Conservation (phyloP, 2,329 filamentous ascomycete genomes). For the Diaporthe sp. region DNA sequence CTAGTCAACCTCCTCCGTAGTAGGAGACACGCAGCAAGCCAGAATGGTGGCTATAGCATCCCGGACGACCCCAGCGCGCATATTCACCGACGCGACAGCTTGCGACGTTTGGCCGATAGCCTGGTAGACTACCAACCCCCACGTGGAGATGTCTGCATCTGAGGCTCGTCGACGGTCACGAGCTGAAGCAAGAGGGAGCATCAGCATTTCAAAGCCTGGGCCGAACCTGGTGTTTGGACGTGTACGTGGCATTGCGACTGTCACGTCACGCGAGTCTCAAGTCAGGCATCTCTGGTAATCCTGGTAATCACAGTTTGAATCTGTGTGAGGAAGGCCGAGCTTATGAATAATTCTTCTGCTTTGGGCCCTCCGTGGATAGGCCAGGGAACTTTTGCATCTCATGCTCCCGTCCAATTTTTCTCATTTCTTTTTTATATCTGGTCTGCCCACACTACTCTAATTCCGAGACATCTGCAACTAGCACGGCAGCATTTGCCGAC, state of each 20-base stretch:
- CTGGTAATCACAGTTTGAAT: not conserved
- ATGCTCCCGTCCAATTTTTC: not conserved
- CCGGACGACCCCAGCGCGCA: not conserved
- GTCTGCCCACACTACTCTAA: not conserved
- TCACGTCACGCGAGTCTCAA: not conserved
- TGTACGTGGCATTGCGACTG: not conserved
- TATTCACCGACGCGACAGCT: not conserved
- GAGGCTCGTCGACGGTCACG: not conserved
- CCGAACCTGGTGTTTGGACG: too few species aligned
- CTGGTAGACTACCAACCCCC: not conserved
- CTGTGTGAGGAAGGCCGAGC: not conserved
- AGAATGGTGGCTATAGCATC: not conserved
- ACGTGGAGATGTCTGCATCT: not conserved
- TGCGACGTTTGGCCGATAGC: not conserved
- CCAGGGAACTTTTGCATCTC: not conserved
- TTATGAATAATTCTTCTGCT: not conserved
- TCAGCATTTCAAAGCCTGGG: not conserved
- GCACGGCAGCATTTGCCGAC: conserved; percentile 4
- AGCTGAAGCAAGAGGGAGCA: not conserved
- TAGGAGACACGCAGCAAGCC: not conserved
- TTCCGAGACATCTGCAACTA: conserved; percentile 5
- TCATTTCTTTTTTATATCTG: not conserved
- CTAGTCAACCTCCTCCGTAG: not conserved
- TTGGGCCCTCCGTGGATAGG: not conserved
- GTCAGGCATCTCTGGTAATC: not conserved